Evolutionary conservation across 148 eudicot species (phyloP).

Genomic region (Chenopodium quinoa): DNA sequence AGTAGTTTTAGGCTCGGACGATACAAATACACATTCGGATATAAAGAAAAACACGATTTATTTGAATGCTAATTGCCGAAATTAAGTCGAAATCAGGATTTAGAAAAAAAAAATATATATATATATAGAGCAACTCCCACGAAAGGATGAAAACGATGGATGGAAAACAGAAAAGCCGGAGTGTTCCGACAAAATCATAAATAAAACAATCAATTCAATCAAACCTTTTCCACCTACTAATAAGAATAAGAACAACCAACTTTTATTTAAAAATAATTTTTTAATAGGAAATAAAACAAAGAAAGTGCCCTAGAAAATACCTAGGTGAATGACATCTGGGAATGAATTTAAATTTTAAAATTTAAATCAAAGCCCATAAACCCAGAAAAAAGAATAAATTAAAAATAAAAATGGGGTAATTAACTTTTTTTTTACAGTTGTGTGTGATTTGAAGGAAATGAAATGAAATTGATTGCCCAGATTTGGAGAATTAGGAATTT

Average conservation of each 20-base stretch:
- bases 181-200: slow-evolving; percentile 22
- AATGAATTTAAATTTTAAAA: slow-evolving; percentile 1
- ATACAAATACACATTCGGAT: too few species aligned
- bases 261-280: neutral
- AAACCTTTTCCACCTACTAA: slow-evolving; percentile 9
- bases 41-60: too few species aligned
- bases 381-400: neutral
- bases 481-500: neutral
- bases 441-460: too few species aligned
- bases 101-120: neutral
- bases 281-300: neutral
- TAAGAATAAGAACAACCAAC: neutral
- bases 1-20: neutral
- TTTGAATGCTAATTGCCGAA: neutral
- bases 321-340: slow-evolving; percentile 9
- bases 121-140: neutral
- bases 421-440: neutral
- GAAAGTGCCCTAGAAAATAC: slow-evolving; percentile 10
- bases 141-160: neutral
- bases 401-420: neutral
- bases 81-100: neutral
- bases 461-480: neutral
- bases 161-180: slow-evolving; percentile 19
- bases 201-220: slow-evolving; percentile 4
- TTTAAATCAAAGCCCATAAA: neutral